Percentiles rank a stretch among this genome's conserved stretches.
phyloP scores from a whole-genome alignment of 2,329 filamentous ascomycete species.

The Cytospora schulzeri region DNA sequence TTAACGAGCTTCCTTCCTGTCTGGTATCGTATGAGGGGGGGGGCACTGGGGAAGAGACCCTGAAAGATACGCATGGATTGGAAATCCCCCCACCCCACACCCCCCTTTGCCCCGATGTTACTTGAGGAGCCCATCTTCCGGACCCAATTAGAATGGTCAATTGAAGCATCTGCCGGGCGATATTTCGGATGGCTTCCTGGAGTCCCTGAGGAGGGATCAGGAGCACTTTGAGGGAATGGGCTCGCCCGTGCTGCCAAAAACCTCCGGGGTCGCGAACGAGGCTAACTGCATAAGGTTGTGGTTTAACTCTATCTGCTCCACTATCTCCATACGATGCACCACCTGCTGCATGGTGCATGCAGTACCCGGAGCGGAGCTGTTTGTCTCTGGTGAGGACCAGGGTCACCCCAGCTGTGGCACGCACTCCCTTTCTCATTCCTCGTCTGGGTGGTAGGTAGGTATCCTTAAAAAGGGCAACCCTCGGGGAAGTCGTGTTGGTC shows the following conservation, averaged over 20 bases:
- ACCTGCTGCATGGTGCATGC: background rate
- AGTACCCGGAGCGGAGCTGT: slow-evolving; percentile 8
- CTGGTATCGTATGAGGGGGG: background rate
- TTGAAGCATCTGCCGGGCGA: slow-evolving; percentile 9
- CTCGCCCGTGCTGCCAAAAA: background rate
- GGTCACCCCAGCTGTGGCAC: slow-evolving; percentile 10
- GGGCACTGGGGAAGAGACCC: too few species aligned
- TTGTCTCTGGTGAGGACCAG: slow-evolving; percentile 15
- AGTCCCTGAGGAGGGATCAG: slow-evolving; percentile 5
- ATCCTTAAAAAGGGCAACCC: slow-evolving; percentile 15
- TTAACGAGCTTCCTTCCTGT: background rate
- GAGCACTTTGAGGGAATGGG: background rate
- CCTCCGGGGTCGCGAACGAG: slow-evolving; percentile 3
- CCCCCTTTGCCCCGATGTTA: background rate
- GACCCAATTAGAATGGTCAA: slow-evolving; percentile 14
- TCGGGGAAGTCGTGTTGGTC: background rate
- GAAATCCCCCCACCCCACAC: background rate
- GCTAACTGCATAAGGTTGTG: slow-evolving; percentile 17
- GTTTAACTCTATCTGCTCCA: slow-evolving; percentile 15
- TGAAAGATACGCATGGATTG: background rate
- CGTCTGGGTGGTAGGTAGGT: too few species aligned
- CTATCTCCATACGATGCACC: slow-evolving; percentile 12
- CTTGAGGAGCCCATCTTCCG: background rate
- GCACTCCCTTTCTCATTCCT: slow-evolving; percentile 13
- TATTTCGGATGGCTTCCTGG: slow-evolving; percentile 11